Evolutionary conservation across 345 rosid genomes (phyloP), one percentile per base, ranked within the genome.

Genomic region (Odontarrhena argentea): DNA sequence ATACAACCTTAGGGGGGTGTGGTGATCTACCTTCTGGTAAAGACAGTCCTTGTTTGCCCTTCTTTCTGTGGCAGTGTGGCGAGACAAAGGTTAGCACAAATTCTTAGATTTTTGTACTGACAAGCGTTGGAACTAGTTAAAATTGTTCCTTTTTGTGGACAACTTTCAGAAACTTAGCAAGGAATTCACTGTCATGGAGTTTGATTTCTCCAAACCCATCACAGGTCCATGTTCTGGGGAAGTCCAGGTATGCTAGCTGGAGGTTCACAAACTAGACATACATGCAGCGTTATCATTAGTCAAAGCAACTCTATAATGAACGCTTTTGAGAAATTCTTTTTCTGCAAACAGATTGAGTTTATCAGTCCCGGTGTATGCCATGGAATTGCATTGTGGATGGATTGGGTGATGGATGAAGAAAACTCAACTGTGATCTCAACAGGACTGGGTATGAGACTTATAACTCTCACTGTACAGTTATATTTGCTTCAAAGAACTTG

Each of bases 381-480:
- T 60, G 96, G 96, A 55, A 81, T 91, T 73, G 95, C 71, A 45
- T 71, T 94, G 13, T 88, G 99, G 99, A 80, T 94, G 60, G 99
- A 94, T 69, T 88, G 95, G 97, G 89, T 85, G 62, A 77, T 94
- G 88, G 95, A 91, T 78, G 66, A 80, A 14, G 79, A 78, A 50
- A 76, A 80, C 46, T 77, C 83, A 28, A 71, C 73, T 0, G 75
- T 88, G 25, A 25, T 85, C 69, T 81, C 96, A 43, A 84, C 89
- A 9, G 87, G 99, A 30, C 96, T 96, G 26, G 90, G 97, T 93
- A 85, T 30, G 3, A 26, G 42, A 32, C 46, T 47, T 56, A 47
- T 14, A 32, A 18, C 28, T 9, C 43, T 41, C 30, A 28, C 8
- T 61, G 30, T 34, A 35, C 54, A 55, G 3, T 28, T 7, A 48